Evolutionary conservation across 345 rosid genomes (phyloP), one percentile per base, ranked within the genome.

Genomic region (Syzygium grande): DNA sequence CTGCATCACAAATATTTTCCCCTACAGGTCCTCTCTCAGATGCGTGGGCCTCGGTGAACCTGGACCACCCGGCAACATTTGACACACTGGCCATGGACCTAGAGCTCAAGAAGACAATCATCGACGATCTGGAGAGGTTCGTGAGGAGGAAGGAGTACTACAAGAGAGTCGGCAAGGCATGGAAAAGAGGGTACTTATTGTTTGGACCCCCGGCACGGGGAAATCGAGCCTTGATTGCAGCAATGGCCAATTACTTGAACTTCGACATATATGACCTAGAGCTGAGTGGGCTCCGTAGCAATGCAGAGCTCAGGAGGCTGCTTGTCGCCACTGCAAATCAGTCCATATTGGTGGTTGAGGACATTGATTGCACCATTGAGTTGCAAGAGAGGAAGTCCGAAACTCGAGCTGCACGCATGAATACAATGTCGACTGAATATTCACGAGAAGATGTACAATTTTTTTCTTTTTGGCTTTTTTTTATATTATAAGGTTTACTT

Each of bases 21-120:
- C 16, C 6, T 29, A 7, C 23, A 65, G 78, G 78, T 65, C 3
- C 78, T 4, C 43, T 65, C 43, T 65, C 78, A 1, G 92, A 92
- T 13, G 92, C 91, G 15, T 94, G 97, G 97, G 93, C 88, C 55
- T 92, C 93, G 29, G 94, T 94, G 52, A 92, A 94, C 29, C 93
- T 94, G 53, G 90, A 88, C n/a, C 89, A 88, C 73, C 87, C 89
- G 8, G 49, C 59, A 7, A 89, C 90, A 27, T 65, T 89, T 52
- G 34, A 84, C 51, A 89, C 88, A 4, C 78, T 89, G 53, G 88
- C 90, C 2, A 54, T 86, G 25, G 90, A 89, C 46, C 16, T 53
- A 23, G 88, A 78, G 9, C 77, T 87, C 56, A 89, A 89, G 80
- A 29, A 86, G 49, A 34, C 49, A 0, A 85, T 89, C 17, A 21